Evolutionary conservation across 176 grass and related monocot species (phyloP).

Genomic region (Bothriochloa decipiens): DNA sequence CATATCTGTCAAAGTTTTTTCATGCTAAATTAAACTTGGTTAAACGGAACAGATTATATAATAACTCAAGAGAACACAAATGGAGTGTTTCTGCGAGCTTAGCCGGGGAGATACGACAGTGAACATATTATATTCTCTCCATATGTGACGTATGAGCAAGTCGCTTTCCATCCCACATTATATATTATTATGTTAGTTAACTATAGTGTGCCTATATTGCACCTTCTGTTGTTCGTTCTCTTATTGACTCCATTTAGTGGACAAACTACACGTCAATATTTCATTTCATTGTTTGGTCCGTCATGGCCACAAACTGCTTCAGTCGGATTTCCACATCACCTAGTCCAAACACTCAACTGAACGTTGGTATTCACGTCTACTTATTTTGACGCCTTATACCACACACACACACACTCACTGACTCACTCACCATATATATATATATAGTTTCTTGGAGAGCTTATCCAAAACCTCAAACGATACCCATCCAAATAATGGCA

Average conservation of each 20-base stretch:
- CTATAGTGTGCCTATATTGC: background rate
- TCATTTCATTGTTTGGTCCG: background rate
- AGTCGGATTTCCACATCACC: constrained; percentile 15
- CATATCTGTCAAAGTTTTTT: no score
- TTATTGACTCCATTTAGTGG: background rate
- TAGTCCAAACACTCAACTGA: constrained; percentile 10
- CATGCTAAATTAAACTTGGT: background rate
- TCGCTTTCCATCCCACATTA: background rate
- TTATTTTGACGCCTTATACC: constrained; percentile 8
- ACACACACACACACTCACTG: no score
- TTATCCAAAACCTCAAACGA: background rate
- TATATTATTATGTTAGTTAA: no score
- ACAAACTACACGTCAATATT: background rate
- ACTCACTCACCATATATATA: background rate
- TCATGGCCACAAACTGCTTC: background rate
- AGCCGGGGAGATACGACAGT: background rate
- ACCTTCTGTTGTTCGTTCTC: background rate
- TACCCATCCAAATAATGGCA: background rate
- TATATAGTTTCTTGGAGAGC: background rate
- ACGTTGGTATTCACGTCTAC: constrained; percentile 23
- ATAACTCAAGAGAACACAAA: background rate
- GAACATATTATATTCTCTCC: no score
- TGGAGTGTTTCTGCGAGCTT: background rate
- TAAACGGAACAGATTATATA: background rate
- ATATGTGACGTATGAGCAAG: background rate